These are phyloP conservation scores for Cucumis variabilis DNA, from an alignment of 331 rosid genomes.

Conservation along the genomic window DNA sequence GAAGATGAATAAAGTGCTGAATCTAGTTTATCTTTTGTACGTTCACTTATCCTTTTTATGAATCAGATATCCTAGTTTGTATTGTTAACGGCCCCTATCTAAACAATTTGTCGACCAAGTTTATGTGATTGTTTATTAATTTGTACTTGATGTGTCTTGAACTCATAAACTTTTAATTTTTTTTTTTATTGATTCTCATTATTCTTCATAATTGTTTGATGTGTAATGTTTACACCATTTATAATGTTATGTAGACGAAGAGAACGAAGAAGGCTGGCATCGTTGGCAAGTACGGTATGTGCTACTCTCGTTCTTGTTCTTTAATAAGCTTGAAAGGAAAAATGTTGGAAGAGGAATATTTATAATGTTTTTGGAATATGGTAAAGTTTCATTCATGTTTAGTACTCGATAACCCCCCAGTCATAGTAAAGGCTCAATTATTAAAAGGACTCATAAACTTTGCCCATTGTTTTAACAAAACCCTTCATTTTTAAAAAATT, in stretches of 20 bases:
- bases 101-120: background rate
- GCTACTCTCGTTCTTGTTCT: background rate
- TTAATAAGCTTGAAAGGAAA: background rate
- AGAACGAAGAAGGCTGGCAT: conserved; percentile 38
- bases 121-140: background rate
- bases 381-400: background rate
- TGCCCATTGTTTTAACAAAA: too few relatives aligned
- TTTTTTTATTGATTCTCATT: background rate
- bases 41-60: background rate
- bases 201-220: background rate
- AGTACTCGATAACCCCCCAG: too few relatives aligned
- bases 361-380: background rate
- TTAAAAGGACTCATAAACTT: too few relatives aligned
- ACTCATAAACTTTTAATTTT: background rate
- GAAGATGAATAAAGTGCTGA: background rate
- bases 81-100: background rate
- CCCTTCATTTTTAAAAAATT: too few relatives aligned
- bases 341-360: background rate
- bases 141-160: background rate
- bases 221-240: background rate
- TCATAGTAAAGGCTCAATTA: too few relatives aligned
- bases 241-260: conserved; percentile 26
- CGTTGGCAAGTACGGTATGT: conserved; percentile 35
- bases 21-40: background rate
- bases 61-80: background rate